Evolutionary conservation across 345 rosid genomes (phyloP), one percentile per base, ranked within the genome.

Genomic region (Pelargonium nanum): DNA sequence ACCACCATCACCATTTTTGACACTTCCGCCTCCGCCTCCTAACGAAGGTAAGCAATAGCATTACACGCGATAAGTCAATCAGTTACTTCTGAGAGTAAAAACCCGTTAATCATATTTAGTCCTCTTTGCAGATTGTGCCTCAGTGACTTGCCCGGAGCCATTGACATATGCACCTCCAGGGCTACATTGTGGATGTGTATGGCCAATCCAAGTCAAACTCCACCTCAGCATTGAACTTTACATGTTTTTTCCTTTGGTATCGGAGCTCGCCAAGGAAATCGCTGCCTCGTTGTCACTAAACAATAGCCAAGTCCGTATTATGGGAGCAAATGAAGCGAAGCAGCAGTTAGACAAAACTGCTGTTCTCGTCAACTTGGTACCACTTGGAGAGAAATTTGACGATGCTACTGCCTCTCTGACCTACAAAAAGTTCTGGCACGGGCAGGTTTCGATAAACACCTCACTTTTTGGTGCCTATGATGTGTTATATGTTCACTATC

Each of bases 171-270:
- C 82, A 5, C 77, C 89, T 54, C 74, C 84, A 3, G 87, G 89
- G 23, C 66, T 75, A 52, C 82, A 79, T 22, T 86, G 93, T 44
- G 74, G 75, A 19, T 86, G 89, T 51, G 85, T 86, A 55, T 70
- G 72, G 81, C 93, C 93, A 19, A 78, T 86, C 65, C 89, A 81
- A 76, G 85, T 86, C 56, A 77, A 86, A 78, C 82, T 86, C 55
- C 66, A 40, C 13, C 81, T 86, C 17, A 76, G 68, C 24, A 68
- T 83, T 16, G 68, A 85, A 0, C 75, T 83, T 60, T 70, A 83
- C 70, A 73, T 81, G 13, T 78, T 86, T 79, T 86, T 86, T 61
- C 82, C 87, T 56, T 40, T 76, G 76, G 89, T 83, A 44, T 69
- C 89, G 22, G 79, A 83, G 70, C 76, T 86, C 58, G 84, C 87